Conservation (phyloP, 2,329 filamentous ascomycete genomes). For the Colletotrichum scovillei region DNA sequence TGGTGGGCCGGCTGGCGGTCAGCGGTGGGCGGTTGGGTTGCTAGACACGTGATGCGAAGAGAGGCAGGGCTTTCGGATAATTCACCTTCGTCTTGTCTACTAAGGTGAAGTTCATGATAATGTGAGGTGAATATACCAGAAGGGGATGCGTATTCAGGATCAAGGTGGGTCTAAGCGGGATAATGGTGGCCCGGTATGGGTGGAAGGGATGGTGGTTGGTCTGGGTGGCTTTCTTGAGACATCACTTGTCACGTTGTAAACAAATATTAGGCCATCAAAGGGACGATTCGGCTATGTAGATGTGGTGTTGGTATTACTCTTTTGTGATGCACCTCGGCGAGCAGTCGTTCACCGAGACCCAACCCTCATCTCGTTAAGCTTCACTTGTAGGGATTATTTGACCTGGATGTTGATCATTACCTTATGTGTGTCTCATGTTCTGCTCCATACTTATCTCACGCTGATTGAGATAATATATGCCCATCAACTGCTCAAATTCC, state of each 20-base stretch:
- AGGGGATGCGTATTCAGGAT: not conserved
- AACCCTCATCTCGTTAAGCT: not conserved
- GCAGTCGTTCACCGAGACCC: not conserved
- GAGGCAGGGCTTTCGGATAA: not conserved
- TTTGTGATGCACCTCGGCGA: not conserved
- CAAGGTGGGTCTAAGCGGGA: not conserved
- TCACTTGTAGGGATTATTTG: not conserved
- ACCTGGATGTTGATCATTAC: not conserved
- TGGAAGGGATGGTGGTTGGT: not conserved
- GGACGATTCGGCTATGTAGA: not conserved
- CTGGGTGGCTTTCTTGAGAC: not conserved
- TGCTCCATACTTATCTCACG: not conserved
- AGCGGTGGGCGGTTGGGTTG: not conserved
- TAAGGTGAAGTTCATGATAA: not conserved
- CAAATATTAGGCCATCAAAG: not conserved
- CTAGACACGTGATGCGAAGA: constrained; percentile 2
- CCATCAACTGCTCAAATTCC: not conserved
- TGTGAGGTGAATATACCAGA: not conserved
- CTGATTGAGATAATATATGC: too few species aligned
- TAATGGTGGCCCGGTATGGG: not conserved
- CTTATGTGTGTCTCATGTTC: not conserved
- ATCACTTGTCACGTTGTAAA: not conserved
- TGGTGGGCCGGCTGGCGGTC: too few species aligned
- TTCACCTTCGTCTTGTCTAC: not conserved
- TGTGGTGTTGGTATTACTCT: not conserved